Base-by-base conservation (phyloP, 2,329 filamentous ascomycete species). In the Alternaria alternata region DNA sequence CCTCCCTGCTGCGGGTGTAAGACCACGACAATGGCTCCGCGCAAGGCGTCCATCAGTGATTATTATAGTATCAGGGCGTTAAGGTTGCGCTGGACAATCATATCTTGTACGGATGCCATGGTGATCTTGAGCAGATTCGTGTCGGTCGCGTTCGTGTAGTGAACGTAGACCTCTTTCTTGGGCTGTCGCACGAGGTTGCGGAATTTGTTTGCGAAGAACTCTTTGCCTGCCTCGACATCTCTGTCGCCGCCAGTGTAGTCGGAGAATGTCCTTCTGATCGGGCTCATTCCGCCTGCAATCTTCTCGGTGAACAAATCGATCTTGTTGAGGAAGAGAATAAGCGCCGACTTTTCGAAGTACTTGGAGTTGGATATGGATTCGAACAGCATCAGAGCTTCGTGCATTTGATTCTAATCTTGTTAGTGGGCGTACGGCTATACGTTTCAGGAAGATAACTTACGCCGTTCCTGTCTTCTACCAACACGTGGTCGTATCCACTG, bases 391-490 rank as follows among this genome's bases (percentile, higher is more conserved):
- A 85, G 73, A 4, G 83, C 83, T 73, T 85, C 83, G 74, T 84
- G 80, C 83, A 85, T 85, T 82, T 84, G 83, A 70, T 85, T 85
- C 82, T 84, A 65, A 14, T 14, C 16, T 4, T 22, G 48, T 65
- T 60, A 65, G 64, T 67, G 47, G 28, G 5, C 1, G 59, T 65
- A 38, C 38, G 8, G 3, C 12, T 34, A 9, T 3, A 11, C 12
- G 11, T 12, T 3, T 4, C 3, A 18, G 14, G n/a, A 36, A 18
- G 4, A 22, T 16, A 1, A 84, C 92, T 82, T 85, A 96, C 93
- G 65, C 94, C 94, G 77, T 96, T 95, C 80, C 96, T 94, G 78
- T 98, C 94, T 81, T 98, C 94, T 4, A 97, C 93, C 49, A 98
- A 83, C 73, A 94, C 96, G 79, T 98, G 95, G 76, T 98, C 94